Evolutionary conservation across 768 basidiomycete species (phyloP), one percentile per base, ranked within the genome.

Genomic region (Lyophyllum decastes): DNA sequence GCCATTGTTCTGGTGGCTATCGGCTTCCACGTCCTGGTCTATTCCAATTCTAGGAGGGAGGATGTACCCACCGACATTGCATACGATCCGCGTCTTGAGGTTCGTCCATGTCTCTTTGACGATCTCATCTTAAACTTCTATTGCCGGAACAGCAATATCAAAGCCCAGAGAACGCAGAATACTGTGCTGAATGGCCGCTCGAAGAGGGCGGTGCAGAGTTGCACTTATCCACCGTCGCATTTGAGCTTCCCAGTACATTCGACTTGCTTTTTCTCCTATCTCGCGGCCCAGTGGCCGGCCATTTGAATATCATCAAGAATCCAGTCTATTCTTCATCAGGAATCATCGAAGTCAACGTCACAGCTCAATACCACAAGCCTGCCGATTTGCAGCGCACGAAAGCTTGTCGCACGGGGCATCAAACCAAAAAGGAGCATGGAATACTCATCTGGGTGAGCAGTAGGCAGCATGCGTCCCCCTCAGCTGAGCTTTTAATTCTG

Each of bases 201-300:
- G 14, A 12, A 26, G 49, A 50, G 4, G 43, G 46, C 17, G 17
- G 19, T 17, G 11, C 41, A 4, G 43, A 30, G 11, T 19, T 27
- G n/a, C 40, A 24, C 27, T 33, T n/a, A 6, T 54, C 52, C 17
- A 30, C 44, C 4, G 52, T 46, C n/a, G 45, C 44, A 5, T 54
- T 54, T 19, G 43, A 54, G 21, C 44, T 54, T 26, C 52, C 52
- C 25, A 22, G 26, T n/a, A n/a, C 43, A 35, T 43, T 27, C 19
- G 52, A 54, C 17, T n/a, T 54, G 30, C 41, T 54, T 1, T 54
- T 54, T 19, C 30, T 54, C 43, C 33, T 54, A 8, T 54, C 52
- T 8, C 52, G 44, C 17, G 52, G 52, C 2, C 14, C 19, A 45
- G 27, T 19, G 5, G n/a, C 24, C 27, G 52, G 52, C 33, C 43